Percentiles rank a stretch among this genome's conserved stretches.
phyloP scores from a whole-genome alignment of 495 filamentous ascomycete species.

The Penicillium fimorum region DNA sequence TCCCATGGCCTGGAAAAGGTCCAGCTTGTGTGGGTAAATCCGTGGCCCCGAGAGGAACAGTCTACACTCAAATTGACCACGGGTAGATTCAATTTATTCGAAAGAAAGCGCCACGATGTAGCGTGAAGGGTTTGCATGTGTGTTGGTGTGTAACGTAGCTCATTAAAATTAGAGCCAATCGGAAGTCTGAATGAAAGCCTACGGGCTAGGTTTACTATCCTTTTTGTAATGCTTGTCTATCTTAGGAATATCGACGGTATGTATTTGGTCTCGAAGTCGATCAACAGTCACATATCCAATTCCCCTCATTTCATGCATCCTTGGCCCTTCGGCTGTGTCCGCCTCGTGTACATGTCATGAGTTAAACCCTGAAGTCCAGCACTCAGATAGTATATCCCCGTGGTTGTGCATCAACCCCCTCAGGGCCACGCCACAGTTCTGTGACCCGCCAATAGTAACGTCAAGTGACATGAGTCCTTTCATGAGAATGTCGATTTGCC shows the following conservation, averaged over 20 bases:
- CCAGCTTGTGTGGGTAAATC: too few species aligned
- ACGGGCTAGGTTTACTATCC: neutral
- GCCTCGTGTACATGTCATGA: constrained; percentile 1
- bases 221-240: neutral
- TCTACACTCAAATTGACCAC: too few species aligned
- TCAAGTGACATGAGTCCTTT: constrained; percentile 26
- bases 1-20: too few species aligned
- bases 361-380: constrained; percentile 22
- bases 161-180: neutral
- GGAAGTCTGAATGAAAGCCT: too few species aligned
- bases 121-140: neutral
- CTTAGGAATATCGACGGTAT: neutral
- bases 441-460: constrained; percentile 29
- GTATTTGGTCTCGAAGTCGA: neutral
- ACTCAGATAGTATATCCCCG: constrained; percentile 28
- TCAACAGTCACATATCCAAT: neutral
- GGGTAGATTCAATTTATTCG: too few species aligned
- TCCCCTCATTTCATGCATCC: neutral
- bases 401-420: constrained; percentile 14
- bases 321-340: neutral
- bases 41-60: too few species aligned
- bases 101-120: neutral
- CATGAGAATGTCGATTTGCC: constrained; percentile 21
- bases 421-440: constrained; percentile 11
- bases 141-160: neutral